Percentiles rank a stretch among this genome's conserved stretches.
phyloP scores from a whole-genome alignment of 148 eudicot genomes.

The Chenopodium album region DNA sequence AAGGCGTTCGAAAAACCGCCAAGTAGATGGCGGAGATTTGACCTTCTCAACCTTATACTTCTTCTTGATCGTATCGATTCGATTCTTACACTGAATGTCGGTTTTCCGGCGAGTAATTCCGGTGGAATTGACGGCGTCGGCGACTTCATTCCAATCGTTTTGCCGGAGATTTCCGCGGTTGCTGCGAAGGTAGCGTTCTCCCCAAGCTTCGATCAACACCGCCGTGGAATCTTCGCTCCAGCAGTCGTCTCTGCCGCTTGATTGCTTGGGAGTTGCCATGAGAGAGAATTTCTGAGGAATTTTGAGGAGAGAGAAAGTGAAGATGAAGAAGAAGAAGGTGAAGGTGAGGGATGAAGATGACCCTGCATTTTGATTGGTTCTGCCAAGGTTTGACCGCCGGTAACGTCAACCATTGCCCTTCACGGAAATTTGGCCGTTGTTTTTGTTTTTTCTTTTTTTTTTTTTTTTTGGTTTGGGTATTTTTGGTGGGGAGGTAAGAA shows the following conservation, averaged over 20 bases:
- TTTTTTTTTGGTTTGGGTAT: not conserved
- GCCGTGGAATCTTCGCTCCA: constrained; percentile 24
- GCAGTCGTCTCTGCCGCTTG: constrained; percentile 21
- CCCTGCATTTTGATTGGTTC: not conserved
- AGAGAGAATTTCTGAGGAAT: not conserved
- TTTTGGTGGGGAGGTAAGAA: not conserved
- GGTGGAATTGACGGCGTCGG: constrained; percentile 34
- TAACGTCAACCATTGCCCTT: not conserved
- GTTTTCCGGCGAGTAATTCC: constrained; percentile 12
- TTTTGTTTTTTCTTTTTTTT: too few species aligned
- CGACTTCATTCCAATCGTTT: constrained; percentile 29
- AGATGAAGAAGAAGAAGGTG: not conserved
- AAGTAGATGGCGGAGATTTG: constrained; percentile 10
- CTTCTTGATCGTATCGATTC: constrained; percentile 37
- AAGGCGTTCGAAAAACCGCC: constrained; percentile 33
- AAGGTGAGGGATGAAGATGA: not conserved
- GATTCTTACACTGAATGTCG: constrained; percentile 38
- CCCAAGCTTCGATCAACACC: constrained; percentile 28
- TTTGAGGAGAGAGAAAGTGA: not conserved
- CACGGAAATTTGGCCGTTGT: not conserved
- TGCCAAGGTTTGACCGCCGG: not conserved
- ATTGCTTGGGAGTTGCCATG: constrained; percentile 1
- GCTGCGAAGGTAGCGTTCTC: constrained; percentile 16
- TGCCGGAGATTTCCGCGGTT: constrained; percentile 31
- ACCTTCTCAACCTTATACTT: constrained; percentile 34